Evolutionary conservation across 768 basidiomycete species (phyloP).

Genomic region (Boletus rubropictus): DNA sequence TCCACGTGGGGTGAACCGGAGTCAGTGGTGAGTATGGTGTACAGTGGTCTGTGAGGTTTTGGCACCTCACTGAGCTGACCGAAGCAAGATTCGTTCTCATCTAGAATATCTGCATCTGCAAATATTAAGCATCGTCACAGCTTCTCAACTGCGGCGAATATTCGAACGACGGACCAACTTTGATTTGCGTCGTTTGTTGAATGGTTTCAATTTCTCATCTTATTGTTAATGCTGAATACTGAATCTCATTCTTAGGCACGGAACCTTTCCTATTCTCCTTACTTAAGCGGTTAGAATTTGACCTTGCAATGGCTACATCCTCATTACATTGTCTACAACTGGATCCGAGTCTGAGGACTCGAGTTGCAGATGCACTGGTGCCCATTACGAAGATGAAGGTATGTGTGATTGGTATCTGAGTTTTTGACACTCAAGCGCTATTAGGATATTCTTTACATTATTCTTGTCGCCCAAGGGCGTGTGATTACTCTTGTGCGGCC

Average conservation of each 20-base stretch:
- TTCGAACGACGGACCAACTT: conserved; percentile 91
- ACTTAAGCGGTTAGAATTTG: conserved; percentile 63
- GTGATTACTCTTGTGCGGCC: conserved; percentile 87
- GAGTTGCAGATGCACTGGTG: conserved; percentile 75
- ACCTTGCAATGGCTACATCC: conserved; percentile 77
- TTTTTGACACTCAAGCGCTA: not conserved
- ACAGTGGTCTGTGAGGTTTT: not conserved
- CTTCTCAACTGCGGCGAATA: conserved; percentile 73
- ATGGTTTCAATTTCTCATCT: conserved; percentile 38
- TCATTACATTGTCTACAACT: conserved; percentile 77
- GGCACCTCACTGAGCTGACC: conserved; percentile 34
- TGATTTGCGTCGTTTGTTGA: conserved; percentile 71
- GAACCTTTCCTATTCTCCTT: conserved; percentile 75
- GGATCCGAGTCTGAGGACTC: conserved; percentile 60
- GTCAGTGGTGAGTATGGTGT: conserved; percentile 65
- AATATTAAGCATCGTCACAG: conserved; percentile 85
- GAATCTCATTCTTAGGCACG: conserved; percentile 49
- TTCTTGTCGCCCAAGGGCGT: conserved; percentile 72
- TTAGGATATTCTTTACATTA: conserved; percentile 86
- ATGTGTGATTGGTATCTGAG: not conserved
- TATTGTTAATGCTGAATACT: not conserved
- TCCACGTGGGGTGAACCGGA: conserved; percentile 96
- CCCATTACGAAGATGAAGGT: conserved; percentile 80
- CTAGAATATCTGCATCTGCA: conserved; percentile 94
- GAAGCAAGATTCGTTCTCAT: conserved; percentile 86